phyloP scores from a whole-genome alignment of 495 filamentous ascomycete species.

The Xylaria scruposa region DNA sequence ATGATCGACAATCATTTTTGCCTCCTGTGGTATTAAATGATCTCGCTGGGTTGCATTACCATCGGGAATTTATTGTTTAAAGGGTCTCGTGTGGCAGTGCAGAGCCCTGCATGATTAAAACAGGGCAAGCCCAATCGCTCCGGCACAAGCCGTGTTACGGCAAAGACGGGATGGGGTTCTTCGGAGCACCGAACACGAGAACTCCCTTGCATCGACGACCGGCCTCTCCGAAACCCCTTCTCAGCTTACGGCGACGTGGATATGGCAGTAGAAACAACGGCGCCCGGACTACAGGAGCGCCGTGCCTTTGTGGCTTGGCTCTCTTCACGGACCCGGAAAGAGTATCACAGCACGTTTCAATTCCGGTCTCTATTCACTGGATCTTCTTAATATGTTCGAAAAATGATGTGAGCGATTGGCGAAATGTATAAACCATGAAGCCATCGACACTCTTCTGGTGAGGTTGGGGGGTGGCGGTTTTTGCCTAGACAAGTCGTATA shows the following conservation, averaged over 20 bases:
- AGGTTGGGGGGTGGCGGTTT: not conserved
- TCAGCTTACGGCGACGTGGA: conserved; percentile 4
- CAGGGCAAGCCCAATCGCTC: conserved; percentile 11
- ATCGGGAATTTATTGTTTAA: conserved; percentile 19
- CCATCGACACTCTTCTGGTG: not conserved
- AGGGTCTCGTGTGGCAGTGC: conserved; percentile 28
- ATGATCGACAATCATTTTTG: conserved; percentile 10
- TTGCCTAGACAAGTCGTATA: not conserved
- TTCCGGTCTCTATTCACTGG: not conserved
- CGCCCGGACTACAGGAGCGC: conserved; percentile 12
- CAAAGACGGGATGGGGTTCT: conserved; percentile 9
- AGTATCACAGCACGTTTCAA: conserved; percentile 6
- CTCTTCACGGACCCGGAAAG: conserved; percentile 4
- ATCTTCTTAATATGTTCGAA: not conserved
- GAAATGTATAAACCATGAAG: not conserved
- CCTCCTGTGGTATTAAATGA: conserved; percentile 13
- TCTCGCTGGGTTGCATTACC: conserved; percentile 21
- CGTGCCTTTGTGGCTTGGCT: not conserved
- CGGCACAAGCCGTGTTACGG: conserved; percentile 20
- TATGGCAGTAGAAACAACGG: conserved; percentile 6
- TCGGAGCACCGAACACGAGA: conserved; percentile 28
- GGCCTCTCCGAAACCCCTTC: conserved; percentile 4
- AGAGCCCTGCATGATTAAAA: conserved; percentile 17
- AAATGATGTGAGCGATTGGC: not conserved
- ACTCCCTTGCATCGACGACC: conserved; percentile 18